These are phyloP conservation scores for Chloranthus sessilifolius DNA, from an alignment of 164 flowering plant genomes.

Conservation along the genomic window DNA sequence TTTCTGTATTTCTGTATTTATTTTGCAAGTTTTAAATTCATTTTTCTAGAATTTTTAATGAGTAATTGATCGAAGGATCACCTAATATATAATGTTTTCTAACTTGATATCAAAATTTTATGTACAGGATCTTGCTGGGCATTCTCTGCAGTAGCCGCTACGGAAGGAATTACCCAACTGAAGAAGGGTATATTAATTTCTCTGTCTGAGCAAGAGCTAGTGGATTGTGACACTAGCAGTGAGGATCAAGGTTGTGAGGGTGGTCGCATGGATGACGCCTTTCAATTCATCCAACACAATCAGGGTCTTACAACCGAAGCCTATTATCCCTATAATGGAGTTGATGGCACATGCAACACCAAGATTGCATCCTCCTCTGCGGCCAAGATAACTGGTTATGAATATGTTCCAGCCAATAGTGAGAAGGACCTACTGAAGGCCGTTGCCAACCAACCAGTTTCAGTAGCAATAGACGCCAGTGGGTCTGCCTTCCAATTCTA, in stretches of 20 bases:
- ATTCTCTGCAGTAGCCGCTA: slow-evolving; percentile 15
- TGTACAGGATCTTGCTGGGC: slow-evolving; percentile 15
- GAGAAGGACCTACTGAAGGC: slow-evolving; percentile 7
- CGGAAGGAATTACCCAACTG: slow-evolving; percentile 11
- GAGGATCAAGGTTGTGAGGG: slow-evolving; percentile 16
- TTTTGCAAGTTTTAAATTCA: too few species aligned
- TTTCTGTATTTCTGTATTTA: too few species aligned
- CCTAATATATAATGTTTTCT: too few species aligned
- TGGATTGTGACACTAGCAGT: slow-evolving; percentile 15
- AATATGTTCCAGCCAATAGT: slow-evolving; percentile 9
- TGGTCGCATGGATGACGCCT: slow-evolving; percentile 23
- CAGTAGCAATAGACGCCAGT: slow-evolving; percentile 14
- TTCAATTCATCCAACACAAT: slow-evolving; percentile 17
- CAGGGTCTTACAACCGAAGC: slow-evolving; percentile 24
- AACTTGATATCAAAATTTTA: neutral
- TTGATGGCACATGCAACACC: slow-evolving; percentile 14
- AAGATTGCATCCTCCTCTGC: neutral
- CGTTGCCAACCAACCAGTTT: slow-evolving; percentile 13
- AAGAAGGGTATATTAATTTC: slow-evolving; percentile 9
- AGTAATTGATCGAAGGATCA: too few species aligned
- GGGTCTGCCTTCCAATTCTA: slow-evolving; percentile 11
- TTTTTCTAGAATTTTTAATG: too few species aligned
- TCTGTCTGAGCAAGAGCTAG: slow-evolving; percentile 16
- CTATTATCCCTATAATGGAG: slow-evolving; percentile 25
- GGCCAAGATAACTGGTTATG: slow-evolving; percentile 8